Percentiles rank a stretch among this genome's conserved stretches.
Conservation (phyloP, 257 asterid genomes). For the Solanum megistacrolobum region DNA sequence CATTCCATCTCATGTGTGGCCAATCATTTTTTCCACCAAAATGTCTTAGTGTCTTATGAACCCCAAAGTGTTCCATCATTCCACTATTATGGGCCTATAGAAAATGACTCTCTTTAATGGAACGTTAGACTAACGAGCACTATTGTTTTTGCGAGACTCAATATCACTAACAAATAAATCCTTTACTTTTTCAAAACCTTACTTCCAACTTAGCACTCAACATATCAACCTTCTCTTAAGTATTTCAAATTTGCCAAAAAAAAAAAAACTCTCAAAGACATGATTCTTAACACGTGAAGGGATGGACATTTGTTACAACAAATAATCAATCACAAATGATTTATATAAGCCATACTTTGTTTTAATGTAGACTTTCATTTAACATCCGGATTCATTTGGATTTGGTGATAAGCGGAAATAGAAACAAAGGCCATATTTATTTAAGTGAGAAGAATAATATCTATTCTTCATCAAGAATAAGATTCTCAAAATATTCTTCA, state of each 20-base stretch:
- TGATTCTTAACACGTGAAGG: background rate
- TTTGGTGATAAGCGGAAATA: background rate
- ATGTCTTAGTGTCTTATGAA: background rate
- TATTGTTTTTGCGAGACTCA: no score
- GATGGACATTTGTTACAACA: background rate
- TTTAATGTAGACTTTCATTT: background rate
- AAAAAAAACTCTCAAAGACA: background rate
- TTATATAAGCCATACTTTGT: background rate
- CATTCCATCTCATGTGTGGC: background rate
- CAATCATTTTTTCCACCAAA: background rate
- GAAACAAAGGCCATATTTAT: no score
- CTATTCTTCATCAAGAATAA: no score
- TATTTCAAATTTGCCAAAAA: background rate
- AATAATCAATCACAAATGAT: background rate
- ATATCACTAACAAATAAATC: no score
- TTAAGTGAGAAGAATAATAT: no score
- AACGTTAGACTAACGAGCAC: background rate
- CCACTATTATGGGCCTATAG: background rate
- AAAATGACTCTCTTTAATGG: background rate
- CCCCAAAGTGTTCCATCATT: background rate
- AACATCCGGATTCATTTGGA: no score
- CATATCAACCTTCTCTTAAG: background rate
- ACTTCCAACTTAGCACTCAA: no score
- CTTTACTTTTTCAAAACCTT: no score
- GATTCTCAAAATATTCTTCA: background rate